Evolutionary conservation across 2,329 filamentous ascomycete genomes (phyloP).

Genomic region (Calonectria naviculata): DNA sequence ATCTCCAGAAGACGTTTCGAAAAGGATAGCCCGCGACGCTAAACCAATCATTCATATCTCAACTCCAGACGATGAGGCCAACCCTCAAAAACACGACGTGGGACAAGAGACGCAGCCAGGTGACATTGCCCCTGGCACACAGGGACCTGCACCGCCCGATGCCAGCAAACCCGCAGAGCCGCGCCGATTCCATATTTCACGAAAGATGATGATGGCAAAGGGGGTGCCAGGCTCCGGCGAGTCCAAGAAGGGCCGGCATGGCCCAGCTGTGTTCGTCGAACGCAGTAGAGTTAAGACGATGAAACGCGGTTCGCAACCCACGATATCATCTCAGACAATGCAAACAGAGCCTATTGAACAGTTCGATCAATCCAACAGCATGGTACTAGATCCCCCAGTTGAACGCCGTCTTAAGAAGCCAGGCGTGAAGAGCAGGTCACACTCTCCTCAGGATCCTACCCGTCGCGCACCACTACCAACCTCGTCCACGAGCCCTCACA

Average conservation of each 20-base stretch:
- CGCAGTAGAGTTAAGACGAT: slow-evolving; percentile 54
- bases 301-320: slow-evolving; percentile 32
- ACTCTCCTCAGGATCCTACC: slow-evolving; percentile 32
- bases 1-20: slow-evolving; percentile 37
- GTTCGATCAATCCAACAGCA: slow-evolving; percentile 5
- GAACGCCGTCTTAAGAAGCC: slow-evolving; percentile 48
- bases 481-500: slow-evolving; percentile 48
- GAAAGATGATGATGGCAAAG: slow-evolving; percentile 53
- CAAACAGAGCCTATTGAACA: slow-evolving; percentile 10
- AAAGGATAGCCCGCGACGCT: slow-evolving; percentile 29
- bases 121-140: slow-evolving; percentile 11
- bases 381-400: slow-evolving; percentile 15
- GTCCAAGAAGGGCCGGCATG: slow-evolving; percentile 54
- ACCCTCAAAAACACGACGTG: slow-evolving; percentile 23
- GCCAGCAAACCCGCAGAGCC: slow-evolving; percentile 46
- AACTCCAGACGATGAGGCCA: slow-evolving; percentile 46
- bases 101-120: not conserved
- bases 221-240: slow-evolving; percentile 39
- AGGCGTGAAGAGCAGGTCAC: slow-evolving; percentile 40
- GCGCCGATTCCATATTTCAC: slow-evolving; percentile 67
- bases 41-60: slow-evolving; percentile 63
- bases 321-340: slow-evolving; percentile 22
- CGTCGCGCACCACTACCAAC: slow-evolving; percentile 44
- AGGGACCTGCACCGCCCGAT: slow-evolving; percentile 24
- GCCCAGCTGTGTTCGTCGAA: slow-evolving; percentile 67